Evolutionary conservation across 768 basidiomycete genomes (phyloP).

Genomic region (Tulasnella sp.): DNA sequence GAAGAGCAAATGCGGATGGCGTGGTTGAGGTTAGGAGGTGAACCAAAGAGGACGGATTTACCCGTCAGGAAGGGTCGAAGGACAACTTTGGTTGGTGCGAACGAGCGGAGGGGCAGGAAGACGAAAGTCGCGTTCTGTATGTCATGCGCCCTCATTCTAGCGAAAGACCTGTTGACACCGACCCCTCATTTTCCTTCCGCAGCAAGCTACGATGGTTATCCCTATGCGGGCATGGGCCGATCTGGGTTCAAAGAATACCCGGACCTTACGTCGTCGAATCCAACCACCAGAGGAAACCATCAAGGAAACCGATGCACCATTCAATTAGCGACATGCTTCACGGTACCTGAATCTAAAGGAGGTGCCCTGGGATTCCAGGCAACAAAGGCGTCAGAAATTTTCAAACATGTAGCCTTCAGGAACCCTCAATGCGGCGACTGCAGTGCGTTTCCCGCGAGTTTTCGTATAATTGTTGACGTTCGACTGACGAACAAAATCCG

Average conservation of each 20-base stretch:
- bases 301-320: slow-evolving; percentile 32
- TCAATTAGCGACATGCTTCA: slow-evolving; percentile 35
- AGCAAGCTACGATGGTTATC: slow-evolving; percentile 35
- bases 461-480: slow-evolving; percentile 1
- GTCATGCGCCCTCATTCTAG: neutral
- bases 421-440: slow-evolving; percentile 36
- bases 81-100: slow-evolving; percentile 17
- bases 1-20: slow-evolving; percentile 25
- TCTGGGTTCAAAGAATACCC: slow-evolving; percentile 17
- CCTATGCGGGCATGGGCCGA: slow-evolving; percentile 29
- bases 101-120: neutral
- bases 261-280: slow-evolving; percentile 13
- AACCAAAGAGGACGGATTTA: neutral
- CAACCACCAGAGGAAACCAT: neutral
- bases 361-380: neutral
- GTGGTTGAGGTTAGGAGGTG: slow-evolving; percentile 29
- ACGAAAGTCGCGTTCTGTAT: slow-evolving; percentile 30
- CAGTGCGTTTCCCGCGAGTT: slow-evolving; percentile 22
- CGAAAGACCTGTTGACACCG: too few relatives aligned
- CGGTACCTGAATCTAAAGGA: slow-evolving; percentile 26
- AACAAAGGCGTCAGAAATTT: slow-evolving; percentile 27
- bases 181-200: neutral
- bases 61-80: slow-evolving; percentile 8
- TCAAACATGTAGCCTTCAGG: slow-evolving; percentile 35
- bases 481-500: slow-evolving; percentile 10